Conservation (phyloP, 2,329 filamentous ascomycete genomes). For the Orbilia oligospora region DNA sequence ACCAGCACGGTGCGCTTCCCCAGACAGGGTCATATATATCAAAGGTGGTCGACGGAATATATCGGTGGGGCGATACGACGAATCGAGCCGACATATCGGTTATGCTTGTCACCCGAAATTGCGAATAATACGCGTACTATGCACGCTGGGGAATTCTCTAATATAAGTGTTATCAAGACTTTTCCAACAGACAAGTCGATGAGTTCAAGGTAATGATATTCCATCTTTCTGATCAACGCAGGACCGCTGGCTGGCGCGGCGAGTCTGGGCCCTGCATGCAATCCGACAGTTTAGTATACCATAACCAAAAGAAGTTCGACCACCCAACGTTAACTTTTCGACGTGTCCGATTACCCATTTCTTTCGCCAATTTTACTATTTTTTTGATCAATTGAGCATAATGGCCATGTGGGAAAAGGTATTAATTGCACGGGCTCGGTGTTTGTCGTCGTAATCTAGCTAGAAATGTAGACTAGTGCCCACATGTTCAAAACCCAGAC, state of each 20-base stretch:
- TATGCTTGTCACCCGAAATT: slow-evolving; percentile 18
- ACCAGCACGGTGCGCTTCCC: slow-evolving; percentile 3
- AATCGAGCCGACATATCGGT: slow-evolving; percentile 17
- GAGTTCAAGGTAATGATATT: slow-evolving; percentile 5
- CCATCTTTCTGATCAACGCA: neutral
- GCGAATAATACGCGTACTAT: neutral
- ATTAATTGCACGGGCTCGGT: neutral
- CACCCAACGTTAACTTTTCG: neutral
- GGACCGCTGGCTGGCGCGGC: neutral
- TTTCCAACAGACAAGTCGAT: slow-evolving; percentile 23
- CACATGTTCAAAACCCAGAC: neutral
- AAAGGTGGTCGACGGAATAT: slow-evolving; percentile 3
- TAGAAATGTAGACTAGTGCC: neutral
- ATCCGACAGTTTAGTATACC: neutral
- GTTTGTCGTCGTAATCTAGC: slow-evolving; percentile 11
- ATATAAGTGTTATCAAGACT: slow-evolving; percentile 9
- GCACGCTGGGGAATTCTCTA: neutral
- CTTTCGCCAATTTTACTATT: slow-evolving; percentile 8
- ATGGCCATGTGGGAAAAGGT: too few species aligned
- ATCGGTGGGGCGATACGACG: neutral
- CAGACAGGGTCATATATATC: slow-evolving; percentile 1
- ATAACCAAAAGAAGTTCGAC: neutral
- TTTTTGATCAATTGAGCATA: too few species aligned
- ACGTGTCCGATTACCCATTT: neutral
- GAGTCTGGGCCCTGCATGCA: slow-evolving; percentile 24